Percentiles rank a stretch among this genome's conserved stretches.
phyloP scores from a whole-genome alignment of 495 filamentous ascomycete species.

The Neurospora sublineolata region DNA sequence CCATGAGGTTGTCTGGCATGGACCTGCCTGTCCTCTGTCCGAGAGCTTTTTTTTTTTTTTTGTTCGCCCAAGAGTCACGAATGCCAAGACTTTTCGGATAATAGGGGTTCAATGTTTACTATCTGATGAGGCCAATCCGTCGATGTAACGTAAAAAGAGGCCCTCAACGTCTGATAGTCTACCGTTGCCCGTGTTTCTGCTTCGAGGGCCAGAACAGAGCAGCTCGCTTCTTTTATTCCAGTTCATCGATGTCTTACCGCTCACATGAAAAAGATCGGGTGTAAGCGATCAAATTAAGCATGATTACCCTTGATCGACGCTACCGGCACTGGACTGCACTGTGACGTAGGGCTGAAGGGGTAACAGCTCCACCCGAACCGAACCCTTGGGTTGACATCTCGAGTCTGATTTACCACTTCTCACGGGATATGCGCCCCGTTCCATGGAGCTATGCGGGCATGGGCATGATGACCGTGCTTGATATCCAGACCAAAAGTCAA shows the following conservation, averaged over 20 bases:
- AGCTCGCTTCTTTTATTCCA: background rate
- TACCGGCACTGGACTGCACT: background rate
- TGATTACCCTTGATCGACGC: constrained; percentile 3
- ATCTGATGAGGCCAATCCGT: background rate
- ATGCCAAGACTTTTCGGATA: background rate
- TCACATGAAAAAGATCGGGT: background rate
- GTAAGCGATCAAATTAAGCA: background rate
- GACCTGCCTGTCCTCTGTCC: background rate
- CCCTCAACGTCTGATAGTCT: background rate
- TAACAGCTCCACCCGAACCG: background rate
- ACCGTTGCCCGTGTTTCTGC: background rate
- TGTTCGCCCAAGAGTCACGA: background rate
- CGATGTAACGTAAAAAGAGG: background rate
- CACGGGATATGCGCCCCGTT: background rate
- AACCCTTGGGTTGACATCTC: background rate
- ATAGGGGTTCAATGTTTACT: background rate
- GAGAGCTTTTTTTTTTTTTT: background rate
- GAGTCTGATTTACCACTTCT: background rate
- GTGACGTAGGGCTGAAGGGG: constrained; percentile 5
- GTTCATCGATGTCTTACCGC: background rate
- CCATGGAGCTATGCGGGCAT: background rate
- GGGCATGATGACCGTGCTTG: background rate
- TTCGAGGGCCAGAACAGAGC: background rate
- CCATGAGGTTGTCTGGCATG: background rate
- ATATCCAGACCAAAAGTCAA: background rate